phyloP scores from a whole-genome alignment of 2,329 filamentous ascomycete species.

The Beauveria scarabaeidicola region DNA sequence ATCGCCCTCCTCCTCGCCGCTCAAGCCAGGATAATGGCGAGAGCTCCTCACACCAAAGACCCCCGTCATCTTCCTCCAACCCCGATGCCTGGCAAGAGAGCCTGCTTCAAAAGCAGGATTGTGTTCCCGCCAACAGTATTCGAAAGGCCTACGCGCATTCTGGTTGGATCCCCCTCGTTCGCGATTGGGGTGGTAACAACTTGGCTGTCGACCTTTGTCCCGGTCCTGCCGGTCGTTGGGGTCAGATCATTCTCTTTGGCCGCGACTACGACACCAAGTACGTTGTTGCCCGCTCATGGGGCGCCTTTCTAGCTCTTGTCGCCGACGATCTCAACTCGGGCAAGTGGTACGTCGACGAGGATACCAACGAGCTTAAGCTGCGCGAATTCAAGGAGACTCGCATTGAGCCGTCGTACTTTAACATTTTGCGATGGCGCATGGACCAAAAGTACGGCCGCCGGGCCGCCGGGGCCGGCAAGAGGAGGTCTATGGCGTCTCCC shows the following conservation, averaged over 20 bases:
- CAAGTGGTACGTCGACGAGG: slow-evolving; percentile 89
- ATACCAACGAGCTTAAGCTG: slow-evolving; percentile 82
- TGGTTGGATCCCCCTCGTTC: slow-evolving; percentile 89
- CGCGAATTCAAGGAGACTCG: slow-evolving; percentile 83
- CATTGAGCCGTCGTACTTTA: slow-evolving; percentile 87
- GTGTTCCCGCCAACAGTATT: slow-evolving; percentile 74
- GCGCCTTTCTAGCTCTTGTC: slow-evolving; percentile 72
- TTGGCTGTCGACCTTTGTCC: slow-evolving; percentile 88
- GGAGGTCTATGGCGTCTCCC: slow-evolving; percentile 41
- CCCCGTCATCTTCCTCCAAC: slow-evolving; percentile 41
- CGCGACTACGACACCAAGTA: slow-evolving; percentile 99
- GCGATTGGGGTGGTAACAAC: slow-evolving; percentile 98
- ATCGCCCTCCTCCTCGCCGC: slow-evolving; percentile 54
- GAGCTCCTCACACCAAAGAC: slow-evolving; percentile 56
- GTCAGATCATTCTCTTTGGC: slow-evolving; percentile 92
- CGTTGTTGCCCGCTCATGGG: slow-evolving; percentile 88
- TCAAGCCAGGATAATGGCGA: slow-evolving; percentile 61
- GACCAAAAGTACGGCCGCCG: slow-evolving; percentile 88
- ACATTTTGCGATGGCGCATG: slow-evolving; percentile 88
- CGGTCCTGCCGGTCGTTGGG: slow-evolving; percentile 84
- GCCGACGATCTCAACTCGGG: slow-evolving; percentile 86
- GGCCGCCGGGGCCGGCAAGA: slow-evolving; percentile 32
- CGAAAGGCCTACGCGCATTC: slow-evolving; percentile 91
- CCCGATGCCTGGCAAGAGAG: slow-evolving; percentile 71
- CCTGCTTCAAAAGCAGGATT: slow-evolving; percentile 75